Percentiles rank a stretch among this genome's conserved stretches.
These are phyloP conservation scores for Acacia crassicarpa DNA, from an alignment of 306 rosid species.

Conservation along the genomic window DNA sequence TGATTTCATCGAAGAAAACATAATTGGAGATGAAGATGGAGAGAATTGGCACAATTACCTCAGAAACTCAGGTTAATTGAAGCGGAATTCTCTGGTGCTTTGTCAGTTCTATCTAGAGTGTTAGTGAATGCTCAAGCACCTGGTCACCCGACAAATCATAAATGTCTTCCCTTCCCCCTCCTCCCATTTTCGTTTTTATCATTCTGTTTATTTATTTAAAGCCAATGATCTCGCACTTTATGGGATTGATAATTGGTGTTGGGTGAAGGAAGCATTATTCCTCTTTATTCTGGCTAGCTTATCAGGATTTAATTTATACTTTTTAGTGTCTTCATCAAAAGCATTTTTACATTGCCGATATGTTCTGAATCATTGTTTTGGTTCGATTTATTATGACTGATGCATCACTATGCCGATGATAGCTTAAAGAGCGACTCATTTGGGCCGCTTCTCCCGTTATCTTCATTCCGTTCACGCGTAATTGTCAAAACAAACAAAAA, in stretches of 20 bases:
- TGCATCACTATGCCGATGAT: neutral
- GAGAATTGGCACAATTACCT: constrained; percentile 20
- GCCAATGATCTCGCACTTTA: constrained; percentile 35
- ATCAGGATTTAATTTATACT: constrained; percentile 37
- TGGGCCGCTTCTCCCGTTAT: neutral
- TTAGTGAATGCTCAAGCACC: constrained; percentile 20
- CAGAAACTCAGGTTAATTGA: constrained; percentile 15
- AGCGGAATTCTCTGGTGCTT: constrained; percentile 11
- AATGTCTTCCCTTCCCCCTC: neutral
- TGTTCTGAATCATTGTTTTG: neutral
- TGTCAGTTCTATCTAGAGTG: constrained; percentile 10
- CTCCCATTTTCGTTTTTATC: constrained; percentile 22
- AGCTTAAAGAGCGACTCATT: neutral
- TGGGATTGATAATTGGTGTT: constrained; percentile 32
- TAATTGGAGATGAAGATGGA: constrained; percentile 13
- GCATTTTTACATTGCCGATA: constrained; percentile 10
- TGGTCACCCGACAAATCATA: constrained; percentile 4
- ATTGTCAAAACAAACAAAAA: neutral
- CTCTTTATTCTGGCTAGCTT: constrained; percentile 33
- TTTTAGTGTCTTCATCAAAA: constrained; percentile 18
- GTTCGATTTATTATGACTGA: too few species aligned
- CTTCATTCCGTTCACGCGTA: neutral
- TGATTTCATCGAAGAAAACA: neutral
- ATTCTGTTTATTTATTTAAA: constrained; percentile 39
- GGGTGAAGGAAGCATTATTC: constrained; percentile 37